Evolutionary conservation across 768 basidiomycete species (phyloP).

Genomic region (Neoboletus brunneissimus): DNA sequence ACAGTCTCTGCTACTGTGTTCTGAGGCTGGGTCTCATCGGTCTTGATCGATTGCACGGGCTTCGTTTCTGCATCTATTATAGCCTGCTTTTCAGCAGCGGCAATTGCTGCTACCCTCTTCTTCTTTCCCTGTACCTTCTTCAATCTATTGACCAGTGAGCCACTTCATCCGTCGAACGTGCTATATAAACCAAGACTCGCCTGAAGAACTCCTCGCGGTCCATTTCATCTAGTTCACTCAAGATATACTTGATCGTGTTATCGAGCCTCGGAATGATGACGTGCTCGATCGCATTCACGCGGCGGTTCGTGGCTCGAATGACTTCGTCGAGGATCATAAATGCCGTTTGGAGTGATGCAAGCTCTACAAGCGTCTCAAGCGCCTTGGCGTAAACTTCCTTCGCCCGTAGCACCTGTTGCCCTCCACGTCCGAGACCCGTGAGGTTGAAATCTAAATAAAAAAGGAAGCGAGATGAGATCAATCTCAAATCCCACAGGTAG

Average conservation of each 20-base stretch:
- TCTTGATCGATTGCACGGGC: conserved; percentile 2
- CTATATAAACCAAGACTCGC: conserved; percentile 36
- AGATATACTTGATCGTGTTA: conserved; percentile 97
- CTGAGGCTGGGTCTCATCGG: conserved; percentile 4
- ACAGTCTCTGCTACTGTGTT: not conserved
- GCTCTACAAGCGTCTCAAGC: conserved; percentile 93
- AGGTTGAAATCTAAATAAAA: conserved; percentile 79
- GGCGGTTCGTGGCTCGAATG: conserved; percentile 97
- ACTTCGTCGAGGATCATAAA: conserved; percentile 99
- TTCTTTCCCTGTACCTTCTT: conserved; percentile 99
- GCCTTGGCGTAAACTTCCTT: conserved; percentile 98
- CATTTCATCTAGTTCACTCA: conserved; percentile 98
- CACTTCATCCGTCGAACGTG: not conserved
- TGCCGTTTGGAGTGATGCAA: conserved; percentile 95
- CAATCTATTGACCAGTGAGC: conserved; percentile 47
- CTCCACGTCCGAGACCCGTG: conserved; percentile 94
- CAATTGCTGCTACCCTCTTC: conserved; percentile 70
- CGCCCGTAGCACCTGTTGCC: conserved; percentile 92
- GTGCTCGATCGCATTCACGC: conserved; percentile 98
- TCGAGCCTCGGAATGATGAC: conserved; percentile 93
- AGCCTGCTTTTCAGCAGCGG: conserved; percentile 27
- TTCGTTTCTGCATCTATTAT: conserved; percentile 5
- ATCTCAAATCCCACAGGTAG: conserved; percentile 1
- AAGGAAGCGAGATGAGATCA: not conserved
- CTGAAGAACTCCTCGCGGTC: conserved; percentile 94